Conservation (phyloP, 2,329 filamentous ascomycete genomes). For the Colletotrichum neosansevieriae region DNA sequence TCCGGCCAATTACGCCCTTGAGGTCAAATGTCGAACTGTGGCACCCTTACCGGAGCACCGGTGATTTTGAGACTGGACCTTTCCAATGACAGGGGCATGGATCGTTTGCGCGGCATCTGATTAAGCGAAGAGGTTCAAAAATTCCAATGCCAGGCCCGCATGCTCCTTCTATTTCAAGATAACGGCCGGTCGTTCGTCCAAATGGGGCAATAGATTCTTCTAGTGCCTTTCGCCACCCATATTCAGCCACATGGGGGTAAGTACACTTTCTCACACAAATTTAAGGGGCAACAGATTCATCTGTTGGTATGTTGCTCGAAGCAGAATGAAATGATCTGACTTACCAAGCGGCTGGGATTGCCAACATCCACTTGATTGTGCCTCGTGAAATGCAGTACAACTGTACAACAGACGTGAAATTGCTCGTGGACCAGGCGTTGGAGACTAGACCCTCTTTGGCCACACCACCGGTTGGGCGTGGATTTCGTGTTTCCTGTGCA, state of each 20-base stretch:
- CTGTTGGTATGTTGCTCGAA: not conserved
- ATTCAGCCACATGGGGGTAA: too few species aligned
- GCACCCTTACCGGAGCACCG: constrained; percentile 19
- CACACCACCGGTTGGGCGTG: too few species aligned
- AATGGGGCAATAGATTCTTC: constrained; percentile 27
- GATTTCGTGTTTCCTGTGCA: too few species aligned
- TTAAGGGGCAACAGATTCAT: too few species aligned
- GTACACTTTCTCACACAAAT: too few species aligned
- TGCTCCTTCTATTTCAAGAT: constrained; percentile 20
- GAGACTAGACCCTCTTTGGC: too few species aligned
- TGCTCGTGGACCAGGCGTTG: too few species aligned
- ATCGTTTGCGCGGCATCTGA: constrained; percentile 25
- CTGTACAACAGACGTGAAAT: too few species aligned
- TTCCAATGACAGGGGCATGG: constrained; percentile 9
- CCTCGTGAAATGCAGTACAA: too few species aligned
- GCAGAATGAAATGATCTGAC: not conserved
- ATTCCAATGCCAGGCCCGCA: constrained; percentile 25
- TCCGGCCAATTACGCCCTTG: constrained; percentile 7
- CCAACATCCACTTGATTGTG: too few species aligned
- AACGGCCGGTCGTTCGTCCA: constrained; percentile 5
- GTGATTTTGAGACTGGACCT: constrained; percentile 17
- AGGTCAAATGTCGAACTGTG: not conserved
- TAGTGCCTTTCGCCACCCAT: too few species aligned
- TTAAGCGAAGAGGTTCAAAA: constrained; percentile 17
- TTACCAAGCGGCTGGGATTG: too few species aligned